Percentiles rank a stretch among this genome's conserved stretches.
Conservation (phyloP, 2,329 filamentous ascomycete genomes). For the Didymella glomerata region DNA sequence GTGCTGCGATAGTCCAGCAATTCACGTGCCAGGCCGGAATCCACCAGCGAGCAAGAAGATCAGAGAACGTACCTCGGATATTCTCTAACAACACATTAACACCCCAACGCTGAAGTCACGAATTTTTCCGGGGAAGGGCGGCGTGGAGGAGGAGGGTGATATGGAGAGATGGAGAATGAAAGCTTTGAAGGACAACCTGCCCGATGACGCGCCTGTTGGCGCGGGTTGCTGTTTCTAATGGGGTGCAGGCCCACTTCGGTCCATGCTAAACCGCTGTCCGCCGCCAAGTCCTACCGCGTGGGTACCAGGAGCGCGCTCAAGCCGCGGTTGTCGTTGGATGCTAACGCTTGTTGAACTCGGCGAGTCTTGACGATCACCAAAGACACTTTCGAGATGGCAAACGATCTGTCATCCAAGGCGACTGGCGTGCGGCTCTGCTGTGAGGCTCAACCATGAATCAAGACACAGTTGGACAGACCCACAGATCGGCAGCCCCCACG, state of each 20-base stretch:
- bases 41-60: neutral
- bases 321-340: neutral
- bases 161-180: conserved; percentile 20
- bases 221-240: conserved; percentile 17
- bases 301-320: neutral
- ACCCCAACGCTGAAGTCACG: conserved; percentile 7
- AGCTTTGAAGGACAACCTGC: conserved; percentile 20
- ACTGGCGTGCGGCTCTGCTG: neutral
- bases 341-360: conserved; percentile 14
- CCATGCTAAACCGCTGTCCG: conserved; percentile 18
- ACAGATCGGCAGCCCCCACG: conserved; percentile 23
- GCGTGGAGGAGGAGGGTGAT: conserved; percentile 19
- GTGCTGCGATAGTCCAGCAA: neutral
- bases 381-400: conserved; percentile 3
- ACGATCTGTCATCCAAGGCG: neutral
- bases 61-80: conserved; percentile 8
- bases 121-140: conserved; percentile 23
- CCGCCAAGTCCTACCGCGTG: conserved; percentile 19
- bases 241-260: conserved; percentile 18
- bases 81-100: conserved; percentile 16
- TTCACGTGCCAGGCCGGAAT: conserved; percentile 11
- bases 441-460: conserved; percentile 11
- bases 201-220: conserved; percentile 21
- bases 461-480: conserved; percentile 11
- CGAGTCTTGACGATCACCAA: conserved; percentile 7